Evolutionary conservation across 179 eudicot species (phyloP), one percentile per base, ranked within the genome.

Genomic region (Beta lomatogona): DNA sequence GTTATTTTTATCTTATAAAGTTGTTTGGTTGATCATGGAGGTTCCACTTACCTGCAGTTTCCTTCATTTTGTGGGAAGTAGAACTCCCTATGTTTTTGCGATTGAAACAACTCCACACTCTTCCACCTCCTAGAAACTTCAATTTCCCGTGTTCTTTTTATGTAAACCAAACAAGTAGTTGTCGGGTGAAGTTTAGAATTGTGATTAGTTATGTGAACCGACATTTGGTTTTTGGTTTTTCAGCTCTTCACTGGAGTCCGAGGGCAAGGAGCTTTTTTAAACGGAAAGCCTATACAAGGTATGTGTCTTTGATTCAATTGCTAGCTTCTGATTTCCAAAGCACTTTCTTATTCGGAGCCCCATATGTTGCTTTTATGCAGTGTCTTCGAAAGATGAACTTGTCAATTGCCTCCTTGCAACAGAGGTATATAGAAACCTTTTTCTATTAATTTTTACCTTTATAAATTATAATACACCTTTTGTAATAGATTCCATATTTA

Each of bases 391-490:
- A 82, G 84, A 88, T 61, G 90, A 93, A 77, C 93, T 94, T 54
- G 91, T 94, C 78, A 93, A 90, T 22, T 88, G 92, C 75, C 91
- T 94, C 58, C 90, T 94, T 83, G 93, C 83, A 70, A 88, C 92
- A 6, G 97, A 93, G 95, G 98, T 93, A 86, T 28, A 25, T 77
- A 25, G 52, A 70, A 78, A 55, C 25, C 63, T 46, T 45, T 15
- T 44, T 25, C 65, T 44, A 28, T 22, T 13, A 4, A 31, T 16
- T 11, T 71, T 36, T 36, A 44, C 68, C 4, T 36, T 76, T 46
- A 50, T 36, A 3, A 36, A 36, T 3, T 2, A 19, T 48, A 61
- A 22, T 50, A 25, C 22, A 22, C 61, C 9, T 57, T 79, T 28
- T 13, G 14, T 45, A 4, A 36, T 52, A 71, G 19, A 52, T 82